Conservation (phyloP, 345 rosid species). For the Bruguiera gymnorhiza region DNA sequence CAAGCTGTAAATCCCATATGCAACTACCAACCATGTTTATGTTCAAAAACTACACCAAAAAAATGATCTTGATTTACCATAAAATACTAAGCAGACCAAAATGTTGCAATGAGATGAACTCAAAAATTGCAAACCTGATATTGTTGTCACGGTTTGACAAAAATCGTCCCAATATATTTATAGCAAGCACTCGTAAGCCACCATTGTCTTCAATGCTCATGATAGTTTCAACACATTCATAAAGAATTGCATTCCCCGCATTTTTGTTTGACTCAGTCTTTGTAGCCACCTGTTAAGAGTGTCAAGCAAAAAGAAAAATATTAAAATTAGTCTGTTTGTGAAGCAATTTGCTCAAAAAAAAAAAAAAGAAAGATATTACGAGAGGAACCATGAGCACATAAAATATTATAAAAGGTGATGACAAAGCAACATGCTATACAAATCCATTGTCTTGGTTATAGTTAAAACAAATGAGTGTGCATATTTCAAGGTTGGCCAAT, state of each 20-base stretch:
- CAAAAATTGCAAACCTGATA: slow-evolving; percentile 56
- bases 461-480: not conserved
- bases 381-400: slow-evolving; percentile 3
- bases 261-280: slow-evolving; percentile 97
- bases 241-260: slow-evolving; percentile 98
- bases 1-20: no score
- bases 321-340: not conserved
- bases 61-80: not conserved
- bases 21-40: no score
- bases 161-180: slow-evolving; percentile 95
- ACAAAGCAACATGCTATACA: not conserved
- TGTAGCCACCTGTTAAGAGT: slow-evolving; percentile 80
- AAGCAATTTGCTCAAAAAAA: not conserved
- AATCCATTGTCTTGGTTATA: not conserved
- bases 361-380: not conserved
- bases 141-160: slow-evolving; percentile 99
- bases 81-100: not conserved
- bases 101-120: not conserved
- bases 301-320: slow-evolving; percentile 19
- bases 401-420: not conserved
- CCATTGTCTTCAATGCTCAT: slow-evolving; percentile 97
- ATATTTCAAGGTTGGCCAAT: no score
- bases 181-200: slow-evolving; percentile 98
- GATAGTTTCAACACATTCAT: slow-evolving; percentile 97
- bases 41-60: no score